Evolutionary conservation across 441 rosid genomes (phyloP), one percentile per base, ranked within the genome.

Genomic region (Populus hybrid): DNA sequence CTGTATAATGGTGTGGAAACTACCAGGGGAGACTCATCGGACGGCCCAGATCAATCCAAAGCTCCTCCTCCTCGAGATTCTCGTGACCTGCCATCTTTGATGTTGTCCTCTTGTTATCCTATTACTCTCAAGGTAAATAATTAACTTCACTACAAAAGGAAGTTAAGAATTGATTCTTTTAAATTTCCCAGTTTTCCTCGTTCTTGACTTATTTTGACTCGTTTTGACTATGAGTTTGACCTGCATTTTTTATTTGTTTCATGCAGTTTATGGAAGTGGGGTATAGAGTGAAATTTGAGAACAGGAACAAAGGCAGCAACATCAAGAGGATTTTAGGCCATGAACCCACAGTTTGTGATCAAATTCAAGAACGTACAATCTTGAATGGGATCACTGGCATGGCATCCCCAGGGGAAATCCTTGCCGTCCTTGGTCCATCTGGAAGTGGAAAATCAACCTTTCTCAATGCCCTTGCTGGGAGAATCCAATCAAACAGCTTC

Each of bases 381-480:
- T 87, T 95, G 64, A 84, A 78, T 21, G 93, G 92, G 40, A 84
- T 95, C 75, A 91, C 97, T 11, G 98, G 98, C n/a, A 83, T 89
- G 87, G 94, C 88, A 0, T 90, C 93, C 0, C 95, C 99, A 0
- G 99, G 99, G 6, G 98, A 95, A 87, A 88, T 93, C 84, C 85
- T 95, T 78, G 97, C 99, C 67, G 76, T 95, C 75, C 93, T 95
- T 4, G 99, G 99, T 5, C 99, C 99, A 5, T 93, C 98, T 1
- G 99, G 99, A 19, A 90, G 99, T 50, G 99, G 97, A 0, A 95
- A 95, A 79, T 92, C 99, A 3, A 91, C 98, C 53, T 81, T 95
- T 21, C 87, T 95, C 3, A 92, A 88, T 84, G 95, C 93, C 3
- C 78, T 93, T 1, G 88, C 95, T 0, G 99, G 99, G 28, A 86